phyloP scores from a whole-genome alignment of 2,329 filamentous ascomycete species.

The Ophiocordyceps camponoti-floridani region DNA sequence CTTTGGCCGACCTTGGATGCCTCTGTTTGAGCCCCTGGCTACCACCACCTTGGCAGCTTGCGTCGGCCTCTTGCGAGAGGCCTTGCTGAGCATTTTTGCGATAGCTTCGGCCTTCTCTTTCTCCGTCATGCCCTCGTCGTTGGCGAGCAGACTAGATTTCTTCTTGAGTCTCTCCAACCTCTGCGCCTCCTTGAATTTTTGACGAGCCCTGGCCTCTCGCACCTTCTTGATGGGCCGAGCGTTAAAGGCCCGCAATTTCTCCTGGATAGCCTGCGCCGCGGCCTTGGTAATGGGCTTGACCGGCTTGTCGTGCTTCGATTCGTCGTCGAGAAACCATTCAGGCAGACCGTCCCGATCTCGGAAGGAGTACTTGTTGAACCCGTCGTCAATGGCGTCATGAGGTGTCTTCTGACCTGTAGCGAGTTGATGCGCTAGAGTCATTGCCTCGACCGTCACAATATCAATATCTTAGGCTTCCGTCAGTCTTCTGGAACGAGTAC shows the following conservation, averaged over 20 bases:
- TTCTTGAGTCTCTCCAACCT: slow-evolving; percentile 86
- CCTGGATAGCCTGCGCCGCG: slow-evolving; percentile 79
- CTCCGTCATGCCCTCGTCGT: slow-evolving; percentile 85
- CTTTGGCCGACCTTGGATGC: slow-evolving; percentile 68
- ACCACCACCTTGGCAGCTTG: slow-evolving; percentile 76
- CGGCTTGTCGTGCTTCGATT: slow-evolving; percentile 62
- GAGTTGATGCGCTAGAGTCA: slow-evolving; percentile 87
- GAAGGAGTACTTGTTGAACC: slow-evolving; percentile 84
- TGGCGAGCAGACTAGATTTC: slow-evolving; percentile 80
- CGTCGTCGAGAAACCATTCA: slow-evolving; percentile 96
- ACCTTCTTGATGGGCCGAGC: slow-evolving; percentile 98
- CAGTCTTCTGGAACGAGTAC: neutral
- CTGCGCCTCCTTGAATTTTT: slow-evolving; percentile 91
- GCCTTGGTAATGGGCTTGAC: slow-evolving; percentile 85
- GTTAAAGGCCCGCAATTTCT: slow-evolving; percentile 83
- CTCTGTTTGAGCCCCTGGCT: slow-evolving; percentile 67
- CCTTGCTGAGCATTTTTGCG: slow-evolving; percentile 61
- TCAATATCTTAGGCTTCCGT: slow-evolving; percentile 51
- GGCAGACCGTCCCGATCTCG: slow-evolving; percentile 82
- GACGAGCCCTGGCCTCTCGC: slow-evolving; percentile 83
- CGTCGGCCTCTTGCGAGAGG: slow-evolving; percentile 72
- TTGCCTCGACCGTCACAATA: slow-evolving; percentile 97
- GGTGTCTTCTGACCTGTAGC: slow-evolving; percentile 71
- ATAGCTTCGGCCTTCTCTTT: slow-evolving; percentile 88
- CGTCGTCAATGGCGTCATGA: slow-evolving; percentile 70